Evolutionary conservation across 768 basidiomycete species (phyloP), one percentile per base, ranked within the genome.

Genomic region (Suillus lakei): DNA sequence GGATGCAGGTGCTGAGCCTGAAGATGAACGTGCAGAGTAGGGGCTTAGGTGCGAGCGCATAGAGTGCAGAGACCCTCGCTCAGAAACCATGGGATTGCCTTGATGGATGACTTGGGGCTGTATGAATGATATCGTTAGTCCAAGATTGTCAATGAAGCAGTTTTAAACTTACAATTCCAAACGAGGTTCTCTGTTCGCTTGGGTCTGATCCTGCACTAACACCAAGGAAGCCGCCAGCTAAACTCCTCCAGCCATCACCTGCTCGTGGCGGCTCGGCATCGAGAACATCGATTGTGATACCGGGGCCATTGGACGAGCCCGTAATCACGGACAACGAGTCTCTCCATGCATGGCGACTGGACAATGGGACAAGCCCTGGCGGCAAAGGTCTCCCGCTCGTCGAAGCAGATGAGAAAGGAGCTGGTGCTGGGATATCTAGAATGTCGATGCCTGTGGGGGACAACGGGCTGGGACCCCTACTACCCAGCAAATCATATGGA

Each of bases 241-340:
- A 78, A 13, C 80, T 79, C 65, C 86, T 80, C 91, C 91, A 92
- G 5, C 84, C 79, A 62, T 84, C 85, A 23, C 82, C 82, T 30
- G 91, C 86, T 63, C 72, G 72, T 3, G 91, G 91, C 9, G 91
- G 91, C 28, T 82, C 88, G 39, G 91, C 88, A 66, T 93, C 91
- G 18, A 91, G 77, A 6, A 91, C 72, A 71, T 92, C 89, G 23
- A 88, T 83, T 4, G 82, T 76, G 62, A 88, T 28, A 16, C 74
- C 69, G 8, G 71, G 77, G 2, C 67, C 76, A 44, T 76, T 69
- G 18, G 69, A 74, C 34, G 75, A 75, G 43, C 77, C 76, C 23
- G 75, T 74, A 44, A 76, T 72, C n/a, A 71, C 75, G 61, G 65
- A 72, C 61, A 69, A 74, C 67, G 75, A 82, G 58, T 76, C 76